Evolutionary conservation across 768 basidiomycete genomes (phyloP), one percentile per base, ranked within the genome.

Genomic region (Kwoniella bestiolae): DNA sequence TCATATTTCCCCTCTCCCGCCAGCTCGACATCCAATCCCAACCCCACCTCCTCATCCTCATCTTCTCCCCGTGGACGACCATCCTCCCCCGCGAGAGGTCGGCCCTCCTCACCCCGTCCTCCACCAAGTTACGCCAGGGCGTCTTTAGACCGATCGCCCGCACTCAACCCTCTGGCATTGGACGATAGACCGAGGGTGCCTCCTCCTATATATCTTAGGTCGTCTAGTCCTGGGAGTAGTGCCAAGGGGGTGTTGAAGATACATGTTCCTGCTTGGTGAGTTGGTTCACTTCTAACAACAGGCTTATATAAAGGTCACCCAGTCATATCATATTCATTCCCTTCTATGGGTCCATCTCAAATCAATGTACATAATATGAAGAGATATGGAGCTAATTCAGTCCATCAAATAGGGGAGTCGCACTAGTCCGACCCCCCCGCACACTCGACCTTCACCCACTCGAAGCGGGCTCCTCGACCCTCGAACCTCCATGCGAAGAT

Each of bases 401-500:
- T 53, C n/a, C 7, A 21, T 38, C 12, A 3, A 38, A 57, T 34
- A 74, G 73, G 73, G 75, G 75, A 0, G 63, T 77, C 1, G 71
- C 62, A 8, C 41, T 77, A 4, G 66, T 77, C 45, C 65, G 65
- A 23, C 75, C 75, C 9, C 71, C 73, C 2, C 49, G 69, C 14
- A 38, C 12, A 3, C 29, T 67, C 23, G 71, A 75, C 5, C 59
- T 72, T 6, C 71, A 72, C 29, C 71, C 74, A 7, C 41, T 70
- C 3, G 72, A 76, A 38, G 26, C 45, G 7, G 67, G 58, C 9
- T 32, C 56, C 9, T 44, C n/a, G 14, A 46, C 32, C 6, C 34
- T 56, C 16, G 67, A 73, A 50, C 69, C 69, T 3, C 77, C 79
- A 3, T 35, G 61, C 16, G 77, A 80, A 35, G 79, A 80, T 59